Conservation (phyloP, 2,329 filamentous ascomycete species). For the Fusarium torulosum region DNA sequence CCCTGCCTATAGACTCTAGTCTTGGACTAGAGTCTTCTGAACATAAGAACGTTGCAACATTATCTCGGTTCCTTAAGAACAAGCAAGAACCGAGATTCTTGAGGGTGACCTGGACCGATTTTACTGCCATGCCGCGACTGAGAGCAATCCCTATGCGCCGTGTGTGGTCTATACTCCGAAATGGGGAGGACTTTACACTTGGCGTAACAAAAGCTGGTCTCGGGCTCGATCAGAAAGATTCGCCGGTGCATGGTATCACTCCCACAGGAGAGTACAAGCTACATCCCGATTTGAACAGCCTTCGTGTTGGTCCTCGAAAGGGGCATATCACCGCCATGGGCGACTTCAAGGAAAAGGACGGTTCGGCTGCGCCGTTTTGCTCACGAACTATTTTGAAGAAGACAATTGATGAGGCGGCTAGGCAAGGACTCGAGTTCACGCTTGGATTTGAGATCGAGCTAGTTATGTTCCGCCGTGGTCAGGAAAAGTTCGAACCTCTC, state of each 20-base stretch:
- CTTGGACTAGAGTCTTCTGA: conserved; percentile 12
- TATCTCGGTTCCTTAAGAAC: conserved; percentile 57
- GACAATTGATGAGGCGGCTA: conserved; percentile 64
- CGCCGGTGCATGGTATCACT: conserved; percentile 63
- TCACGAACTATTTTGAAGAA: conserved; percentile 73
- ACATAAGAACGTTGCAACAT: conserved; percentile 12
- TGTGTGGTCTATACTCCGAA: conserved; percentile 61
- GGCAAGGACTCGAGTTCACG: conserved; percentile 68
- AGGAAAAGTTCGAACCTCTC: conserved; percentile 57
- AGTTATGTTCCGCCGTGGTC: conserved; percentile 70
- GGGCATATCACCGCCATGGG: conserved; percentile 75
- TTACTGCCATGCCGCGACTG: conserved; percentile 75
- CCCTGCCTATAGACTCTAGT: conserved; percentile 17
- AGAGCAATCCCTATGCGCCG: conserved; percentile 75
- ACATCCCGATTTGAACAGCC: conserved; percentile 72
- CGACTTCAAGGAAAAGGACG: conserved; percentile 71
- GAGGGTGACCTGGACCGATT: conserved; percentile 82
- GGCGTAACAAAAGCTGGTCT: conserved; percentile 74
- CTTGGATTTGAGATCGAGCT: conserved; percentile 88
- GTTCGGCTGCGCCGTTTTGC: conserved; percentile 66
- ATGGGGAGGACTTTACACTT: conserved; percentile 61
- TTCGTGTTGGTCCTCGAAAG: conserved; percentile 69
- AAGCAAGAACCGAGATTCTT: conserved; percentile 72
- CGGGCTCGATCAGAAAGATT: conserved; percentile 77
- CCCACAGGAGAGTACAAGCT: conserved; percentile 75